Conservation (phyloP, 2,329 filamentous ascomycete genomes). For the Alternaria alternata region DNA sequence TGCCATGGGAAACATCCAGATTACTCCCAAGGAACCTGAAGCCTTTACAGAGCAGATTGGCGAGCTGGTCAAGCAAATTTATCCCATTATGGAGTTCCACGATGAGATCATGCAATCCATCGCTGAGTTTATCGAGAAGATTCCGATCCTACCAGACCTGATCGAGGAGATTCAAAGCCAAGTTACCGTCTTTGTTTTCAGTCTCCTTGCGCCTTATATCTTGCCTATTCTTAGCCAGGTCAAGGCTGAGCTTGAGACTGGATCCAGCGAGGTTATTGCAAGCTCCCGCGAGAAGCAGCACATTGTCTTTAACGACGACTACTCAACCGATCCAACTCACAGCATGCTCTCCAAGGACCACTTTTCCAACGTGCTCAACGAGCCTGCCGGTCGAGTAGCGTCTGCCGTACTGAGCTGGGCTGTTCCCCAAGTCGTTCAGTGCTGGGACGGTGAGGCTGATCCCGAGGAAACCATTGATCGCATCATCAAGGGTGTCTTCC, state of each 20-base stretch:
- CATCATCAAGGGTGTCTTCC: constrained; percentile 83
- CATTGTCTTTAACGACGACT: constrained; percentile 83
- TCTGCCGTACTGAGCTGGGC: constrained; percentile 82
- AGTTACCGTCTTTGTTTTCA: constrained; percentile 88
- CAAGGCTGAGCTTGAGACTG: constrained; percentile 84
- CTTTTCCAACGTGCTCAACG: constrained; percentile 88
- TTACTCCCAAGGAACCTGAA: constrained; percentile 82
- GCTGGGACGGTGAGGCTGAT: constrained; percentile 84
- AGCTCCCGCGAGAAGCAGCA: constrained; percentile 85
- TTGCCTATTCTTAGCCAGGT: constrained; percentile 86
- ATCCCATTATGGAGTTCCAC: constrained; percentile 90
- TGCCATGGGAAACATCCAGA: constrained; percentile 75
- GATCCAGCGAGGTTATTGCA: constrained; percentile 85
- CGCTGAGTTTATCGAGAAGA: constrained; percentile 79
- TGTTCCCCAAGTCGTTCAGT: constrained; percentile 86
- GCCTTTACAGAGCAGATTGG: constrained; percentile 81
- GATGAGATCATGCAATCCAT: constrained; percentile 86
- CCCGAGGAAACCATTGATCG: constrained; percentile 74
- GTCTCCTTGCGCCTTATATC: constrained; percentile 87
- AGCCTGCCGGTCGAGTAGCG: constrained; percentile 83
- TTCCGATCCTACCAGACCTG: constrained; percentile 83
- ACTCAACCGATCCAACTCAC: constrained; percentile 83
- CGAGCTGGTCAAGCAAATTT: constrained; percentile 78
- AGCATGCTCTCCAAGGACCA: constrained; percentile 97
- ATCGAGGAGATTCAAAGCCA: constrained; percentile 88